Conservation (phyloP, 2,329 filamentous ascomycete genomes). For the Ascomycota sp. region DNA sequence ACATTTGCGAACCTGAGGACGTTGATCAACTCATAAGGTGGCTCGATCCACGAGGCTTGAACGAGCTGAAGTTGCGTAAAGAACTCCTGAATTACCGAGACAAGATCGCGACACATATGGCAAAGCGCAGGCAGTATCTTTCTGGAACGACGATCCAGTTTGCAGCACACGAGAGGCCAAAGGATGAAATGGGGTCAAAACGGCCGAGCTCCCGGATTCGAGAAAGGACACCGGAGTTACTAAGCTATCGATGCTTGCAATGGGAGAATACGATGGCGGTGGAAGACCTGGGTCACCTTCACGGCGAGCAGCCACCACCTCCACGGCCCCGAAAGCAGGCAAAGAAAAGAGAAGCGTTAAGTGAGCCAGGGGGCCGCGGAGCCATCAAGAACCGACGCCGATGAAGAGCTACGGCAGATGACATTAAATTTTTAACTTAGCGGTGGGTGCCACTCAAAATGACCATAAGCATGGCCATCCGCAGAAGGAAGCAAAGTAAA, state of each 20-base stretch:
- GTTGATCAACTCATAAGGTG: constrained; percentile 66
- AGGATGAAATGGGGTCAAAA: constrained; percentile 15
- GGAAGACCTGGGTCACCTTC: constrained; percentile 35
- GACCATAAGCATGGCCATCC: too few relatives aligned
- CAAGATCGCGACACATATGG: constrained; percentile 61
- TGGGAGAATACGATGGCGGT: constrained; percentile 38
- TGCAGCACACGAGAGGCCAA: constrained; percentile 18
- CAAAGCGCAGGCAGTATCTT: constrained; percentile 52
- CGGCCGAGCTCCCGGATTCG: constrained; percentile 24
- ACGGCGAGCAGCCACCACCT: constrained; percentile 32
- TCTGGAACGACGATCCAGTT: constrained; percentile 13
- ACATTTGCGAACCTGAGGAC: constrained; percentile 61
- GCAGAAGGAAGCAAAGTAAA: too few relatives aligned
- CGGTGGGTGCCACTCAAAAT: too few relatives aligned
- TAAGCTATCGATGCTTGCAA: constrained; percentile 25
- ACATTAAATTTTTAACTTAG: too few relatives aligned
- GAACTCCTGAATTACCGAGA: constrained; percentile 62
- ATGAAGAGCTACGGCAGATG: constrained; percentile 1
- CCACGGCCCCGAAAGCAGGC: constrained; percentile 28
- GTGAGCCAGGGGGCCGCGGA: constrained; percentile 9
- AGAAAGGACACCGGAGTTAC: constrained; percentile 25
- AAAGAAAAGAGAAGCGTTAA: constrained; percentile 26
- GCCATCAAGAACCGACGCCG: constrained; percentile 12
- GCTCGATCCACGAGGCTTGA: constrained; percentile 71
- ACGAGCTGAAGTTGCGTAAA: constrained; percentile 74